Evolutionary conservation across 495 filamentous ascomycete genomes (phyloP), one percentile per base, ranked within the genome.

Genomic region (Massariosphaeria phaeospora): DNA sequence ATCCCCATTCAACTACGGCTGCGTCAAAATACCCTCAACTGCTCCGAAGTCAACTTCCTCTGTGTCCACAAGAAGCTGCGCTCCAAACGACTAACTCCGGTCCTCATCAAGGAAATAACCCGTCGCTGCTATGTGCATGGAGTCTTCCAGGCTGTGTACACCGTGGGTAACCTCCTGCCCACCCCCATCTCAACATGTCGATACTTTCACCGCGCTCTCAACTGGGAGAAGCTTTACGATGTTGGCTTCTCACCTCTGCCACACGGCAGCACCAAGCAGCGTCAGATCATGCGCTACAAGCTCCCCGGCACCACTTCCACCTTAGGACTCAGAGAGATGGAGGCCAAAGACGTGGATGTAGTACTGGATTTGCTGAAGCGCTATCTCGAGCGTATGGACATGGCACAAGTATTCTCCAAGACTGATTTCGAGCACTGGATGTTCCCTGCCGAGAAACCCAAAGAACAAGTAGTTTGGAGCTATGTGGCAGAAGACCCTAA

Each of bases 31-130:
- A 71, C 77, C 40, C 69, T 97, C 60, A 82, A 82, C 46, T 82
- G 84, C 48, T 90, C 85, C 27, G 93, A 98, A 67, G 90, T 97
- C 72, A 97, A 98, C 73, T 97, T 95, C 75, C 85, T 98, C 46
- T 94, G 89, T 67, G 82, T 97, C 57, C 94, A 97, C 77, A 97
- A 96, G 76, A 97, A 96, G 71, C 82, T 98, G 8, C 86, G 94
- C 35, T 82, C 84, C 12, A 96, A 98, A 71, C 83, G 94, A 10
- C 79, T 98, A 33, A 80, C 93, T 0, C 93, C 93, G 0, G 85
- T 95, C 3, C 79, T 98, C 34, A 98, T 98, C 73, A 94, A 96
- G 67, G 93, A 97, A 67, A 89, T 98, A 66, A 96, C 93, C 9
- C 84, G 93, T 17, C 80, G 88, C 42, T 91, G 88, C 73, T 91